Evolutionary conservation across 441 rosid genomes (phyloP), one percentile per base, ranked within the genome.

Genomic region (Euphorbia corollata): DNA sequence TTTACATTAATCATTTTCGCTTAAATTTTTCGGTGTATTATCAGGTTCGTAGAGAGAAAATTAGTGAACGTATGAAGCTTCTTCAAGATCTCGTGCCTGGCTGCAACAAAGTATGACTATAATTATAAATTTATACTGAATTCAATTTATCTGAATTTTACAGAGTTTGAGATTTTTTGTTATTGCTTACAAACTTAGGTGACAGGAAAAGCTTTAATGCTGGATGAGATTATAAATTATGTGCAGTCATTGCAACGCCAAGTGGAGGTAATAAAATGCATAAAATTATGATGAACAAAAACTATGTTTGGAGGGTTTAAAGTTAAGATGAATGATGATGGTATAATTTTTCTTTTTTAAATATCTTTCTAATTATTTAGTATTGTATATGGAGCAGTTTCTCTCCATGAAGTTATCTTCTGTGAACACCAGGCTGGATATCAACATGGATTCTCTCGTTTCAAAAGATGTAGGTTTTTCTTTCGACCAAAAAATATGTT

Each of bases 31-130:
- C 58, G 41, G 32, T 45, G 0, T 64, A 63, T 63, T 39, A 34
- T 71, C 67, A 92, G 98, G 96, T 90, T 57, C 80, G 99, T 59
- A 76, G 98, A 68, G 98, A 92, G 75, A 92, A 90, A 74, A 90
- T 92, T 38, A 90, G 97, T 50, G 94, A 85, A 75, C 78, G 88
- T 65, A 92, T 92, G 98, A 90, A 88, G 70, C 87, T 87, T 59
- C 92, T 92, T 22, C 98, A 92, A 70, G 94, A 90, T 80, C 89
- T 92, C 61, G 98, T 92, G 34, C 98, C 98, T 16, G 95, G 95
- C 41, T 93, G 99, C 71, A 89, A 87, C 66, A 89, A 90, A 86
- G 85, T 77, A 15, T 8, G 71, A 15, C 4, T 27, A 27, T 27
- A 27, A 7, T 36, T 36, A 36, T 36, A 36, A 36, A 36, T 36